Conservation (phyloP, 1,284 basidiomycete species). For the Papiliotrema flavescens region DNA sequence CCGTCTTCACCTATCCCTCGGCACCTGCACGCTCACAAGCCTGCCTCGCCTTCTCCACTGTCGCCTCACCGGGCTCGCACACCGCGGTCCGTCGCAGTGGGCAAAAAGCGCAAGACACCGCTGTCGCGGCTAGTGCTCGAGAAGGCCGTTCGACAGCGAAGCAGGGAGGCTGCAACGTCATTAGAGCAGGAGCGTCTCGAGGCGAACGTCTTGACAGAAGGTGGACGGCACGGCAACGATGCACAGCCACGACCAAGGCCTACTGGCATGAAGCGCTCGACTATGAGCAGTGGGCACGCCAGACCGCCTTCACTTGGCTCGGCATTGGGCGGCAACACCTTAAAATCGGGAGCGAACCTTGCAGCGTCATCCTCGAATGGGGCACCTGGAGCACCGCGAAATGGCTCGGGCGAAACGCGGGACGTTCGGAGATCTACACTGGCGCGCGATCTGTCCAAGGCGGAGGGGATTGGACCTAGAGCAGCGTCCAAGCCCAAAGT, state of each 20-base stretch:
- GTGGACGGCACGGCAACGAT: conserved; percentile 18
- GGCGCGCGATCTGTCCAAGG: conserved; percentile 12
- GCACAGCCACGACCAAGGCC: conserved; percentile 3
- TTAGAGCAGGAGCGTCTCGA: background rate
- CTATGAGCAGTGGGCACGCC: background rate
- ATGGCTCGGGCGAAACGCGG: background rate
- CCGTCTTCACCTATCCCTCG: background rate
- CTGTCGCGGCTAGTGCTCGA: conserved; percentile 42
- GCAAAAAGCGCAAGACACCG: conserved; percentile 31
- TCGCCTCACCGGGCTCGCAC: conserved; percentile 27
- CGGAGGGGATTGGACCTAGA: conserved; percentile 9
- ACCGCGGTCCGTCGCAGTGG: conserved; percentile 21
- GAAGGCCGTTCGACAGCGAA: conserved; percentile 22
- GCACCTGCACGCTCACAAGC: background rate
- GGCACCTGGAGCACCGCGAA: background rate
- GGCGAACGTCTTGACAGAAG: conserved; percentile 20
- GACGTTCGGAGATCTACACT: background rate
- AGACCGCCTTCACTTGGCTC: background rate
- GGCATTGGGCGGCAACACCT: conserved; percentile 6
- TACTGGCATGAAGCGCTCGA: background rate
- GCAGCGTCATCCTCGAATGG: background rate
- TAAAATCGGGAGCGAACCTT: conserved; percentile 3
- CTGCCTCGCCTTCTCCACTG: conserved; percentile 31
- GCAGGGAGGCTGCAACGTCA: conserved; percentile 7
- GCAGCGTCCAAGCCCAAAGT: background rate